Percentiles rank a stretch among this genome's conserved stretches.
phyloP scores from a whole-genome alignment of 345 rosid genomes.

The Dovyalis caffra region DNA sequence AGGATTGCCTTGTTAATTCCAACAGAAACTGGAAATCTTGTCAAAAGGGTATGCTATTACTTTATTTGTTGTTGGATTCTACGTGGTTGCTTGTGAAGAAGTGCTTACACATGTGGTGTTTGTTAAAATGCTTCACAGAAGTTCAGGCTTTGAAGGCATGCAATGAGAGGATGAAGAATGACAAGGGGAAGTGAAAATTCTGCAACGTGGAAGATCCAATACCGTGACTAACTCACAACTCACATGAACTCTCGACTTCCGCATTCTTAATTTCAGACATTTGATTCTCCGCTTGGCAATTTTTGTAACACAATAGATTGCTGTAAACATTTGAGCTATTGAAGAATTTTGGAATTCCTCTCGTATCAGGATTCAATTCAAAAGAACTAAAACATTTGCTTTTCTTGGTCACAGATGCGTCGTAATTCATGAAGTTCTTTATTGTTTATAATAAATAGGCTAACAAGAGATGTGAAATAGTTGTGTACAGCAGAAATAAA shows the following conservation, averaged over 20 bases:
- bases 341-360: too few species aligned
- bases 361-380: too few species aligned
- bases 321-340: background rate
- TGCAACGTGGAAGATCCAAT: background rate
- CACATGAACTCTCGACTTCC: background rate
- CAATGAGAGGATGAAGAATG: slow-evolving; percentile 40
- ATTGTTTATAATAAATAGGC: too few species aligned
- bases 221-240: background rate
- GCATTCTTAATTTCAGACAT: background rate
- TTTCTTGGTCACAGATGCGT: too few species aligned
- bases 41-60: slow-evolving; percentile 53
- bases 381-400: background rate
- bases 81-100: background rate
- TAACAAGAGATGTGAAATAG: too few species aligned
- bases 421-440: too few species aligned
- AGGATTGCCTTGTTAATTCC: slow-evolving; percentile 76
- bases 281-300: background rate
- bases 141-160: slow-evolving; percentile 68
- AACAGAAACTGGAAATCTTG: slow-evolving; percentile 86
- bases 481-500: too few species aligned
- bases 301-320: background rate
- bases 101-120: background rate
- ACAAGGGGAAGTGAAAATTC: slow-evolving; percentile 26
- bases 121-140: slow-evolving; percentile 37
- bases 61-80: background rate